A percentile compares a stretch with the other conserved stretches of the same genome.
These are phyloP conservation scores for Logfia minima DNA, from an alignment of 129 eudicot species.

Conservation along the genomic window DNA sequence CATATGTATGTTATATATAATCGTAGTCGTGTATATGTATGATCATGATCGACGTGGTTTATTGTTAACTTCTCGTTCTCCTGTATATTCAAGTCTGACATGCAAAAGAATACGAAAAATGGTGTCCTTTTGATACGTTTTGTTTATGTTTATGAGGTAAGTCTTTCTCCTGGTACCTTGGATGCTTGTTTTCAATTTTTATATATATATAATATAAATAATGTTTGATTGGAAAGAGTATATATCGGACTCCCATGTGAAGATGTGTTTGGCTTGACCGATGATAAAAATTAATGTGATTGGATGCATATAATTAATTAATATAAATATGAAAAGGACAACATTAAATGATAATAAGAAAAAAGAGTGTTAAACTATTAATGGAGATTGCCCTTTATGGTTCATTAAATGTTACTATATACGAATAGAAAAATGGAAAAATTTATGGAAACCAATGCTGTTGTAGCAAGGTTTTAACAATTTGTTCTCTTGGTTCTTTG, in stretches of 20 bases:
- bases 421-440: too few relatives aligned
- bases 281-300: background rate
- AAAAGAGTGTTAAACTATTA: too few relatives aligned
- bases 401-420: too few relatives aligned
- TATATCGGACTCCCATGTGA: slow-evolving; percentile 13
- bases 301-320: background rate
- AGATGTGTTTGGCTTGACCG: slow-evolving; percentile 7
- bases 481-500: too few relatives aligned
- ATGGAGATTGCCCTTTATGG: too few relatives aligned
- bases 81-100: background rate
- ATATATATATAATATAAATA: background rate
- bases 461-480: too few relatives aligned
- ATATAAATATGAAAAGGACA: too few relatives aligned
- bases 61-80: background rate
- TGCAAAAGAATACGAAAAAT: background rate
- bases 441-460: too few relatives aligned
- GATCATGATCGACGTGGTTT: background rate
- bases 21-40: too few relatives aligned
- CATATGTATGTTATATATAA: too few relatives aligned
- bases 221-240: slow-evolving; percentile 3
- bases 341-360: too few relatives aligned
- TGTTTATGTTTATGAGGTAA: background rate
- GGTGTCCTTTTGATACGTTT: background rate
- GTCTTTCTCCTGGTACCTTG: slow-evolving; percentile 8
- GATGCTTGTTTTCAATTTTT: slow-evolving; percentile 1